These are phyloP conservation scores for Suillus hirtellus DNA, from an alignment of 768 basidiomycete species.

Conservation along the genomic window DNA sequence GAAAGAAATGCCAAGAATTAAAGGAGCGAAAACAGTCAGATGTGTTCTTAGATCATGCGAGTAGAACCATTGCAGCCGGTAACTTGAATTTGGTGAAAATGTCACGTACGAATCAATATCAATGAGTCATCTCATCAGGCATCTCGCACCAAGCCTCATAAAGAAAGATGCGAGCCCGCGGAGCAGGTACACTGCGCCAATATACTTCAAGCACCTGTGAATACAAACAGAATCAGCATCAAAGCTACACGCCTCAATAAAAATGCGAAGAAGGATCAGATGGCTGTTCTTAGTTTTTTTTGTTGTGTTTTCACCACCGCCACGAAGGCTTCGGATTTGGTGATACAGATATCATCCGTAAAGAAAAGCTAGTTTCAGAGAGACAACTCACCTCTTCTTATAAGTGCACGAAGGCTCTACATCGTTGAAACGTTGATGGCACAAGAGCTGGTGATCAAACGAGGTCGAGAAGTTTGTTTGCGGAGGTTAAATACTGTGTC, in stretches of 20 bases:
- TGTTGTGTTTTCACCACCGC: conserved; percentile 32
- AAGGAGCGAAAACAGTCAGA: not conserved
- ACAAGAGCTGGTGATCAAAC: not conserved
- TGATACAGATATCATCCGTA: conserved; percentile 13
- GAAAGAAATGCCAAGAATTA: not conserved
- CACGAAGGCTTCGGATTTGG: conserved; percentile 28
- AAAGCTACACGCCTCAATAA: not conserved
- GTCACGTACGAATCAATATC: not conserved
- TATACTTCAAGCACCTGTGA: not conserved
- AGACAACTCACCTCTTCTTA: not conserved
- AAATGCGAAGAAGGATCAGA: conserved; percentile 23
- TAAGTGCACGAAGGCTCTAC: not conserved
- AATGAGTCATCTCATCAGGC: not conserved
- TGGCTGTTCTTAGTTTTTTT: conserved; percentile 37
- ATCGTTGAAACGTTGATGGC: not conserved
- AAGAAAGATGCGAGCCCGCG: not conserved
- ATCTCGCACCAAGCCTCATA: not conserved
- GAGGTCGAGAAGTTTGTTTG: not conserved
- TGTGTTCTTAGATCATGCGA: not conserved
- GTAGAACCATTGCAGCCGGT: too few species aligned
- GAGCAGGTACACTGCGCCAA: not conserved
- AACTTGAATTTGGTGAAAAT: not conserved
- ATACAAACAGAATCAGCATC: not conserved
- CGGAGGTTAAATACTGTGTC: not conserved
- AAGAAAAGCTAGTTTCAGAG: not conserved